Evolutionary conservation across 352 stramenopile genomes (phyloP), one percentile per base, ranked within the genome.

Genomic region (Pseudoperonospora humuli): DNA sequence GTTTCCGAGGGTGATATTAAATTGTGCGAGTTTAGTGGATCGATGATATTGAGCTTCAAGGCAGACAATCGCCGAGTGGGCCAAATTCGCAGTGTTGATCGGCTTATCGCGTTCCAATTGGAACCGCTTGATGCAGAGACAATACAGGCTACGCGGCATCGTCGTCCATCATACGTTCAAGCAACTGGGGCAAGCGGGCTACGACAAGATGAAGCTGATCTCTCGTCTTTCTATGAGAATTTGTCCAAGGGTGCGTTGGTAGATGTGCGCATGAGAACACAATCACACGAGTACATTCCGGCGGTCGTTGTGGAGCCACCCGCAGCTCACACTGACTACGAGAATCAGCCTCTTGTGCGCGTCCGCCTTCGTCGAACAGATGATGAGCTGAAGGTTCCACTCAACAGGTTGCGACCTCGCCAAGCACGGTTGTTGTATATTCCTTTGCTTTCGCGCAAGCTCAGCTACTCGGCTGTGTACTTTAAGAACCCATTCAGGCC

Each of bases 401-500:
- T 79, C 10, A 82, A 59, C 31, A 66, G 78, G 8, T 41, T 93
- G 21, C 77, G 80, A 14, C 70, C 76, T 13, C 68, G 82, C 0
- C 77, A 87, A 55, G 64, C 82, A 13, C 67, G 77, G 17, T 42
- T 93, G 33, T 57, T 91, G 18, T 89, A 92, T 45, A 80, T 89
- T 13, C 79, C 75, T 20, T 50, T 93, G 36, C 55, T 93, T 36
- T 89, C 73, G 25, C 77, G 82, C 28, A 93, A 93, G 46, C 63
- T 93, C 38, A 88, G 75, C 31, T 93, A 93, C 57, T 91, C 79
- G 23, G 76, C 79, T 5, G 62, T 92, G 39, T 93, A 93, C 44
- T 93, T 88, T 41, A 93, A 93, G 52, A 93, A 93, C 42, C 82
- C 82, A 10, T 93, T 93, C 61, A 74, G 79, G 0, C 82, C 82